These are phyloP conservation scores for Boletus patriciae DNA, from an alignment of 768 basidiomycete genomes.

Conservation along the genomic window DNA sequence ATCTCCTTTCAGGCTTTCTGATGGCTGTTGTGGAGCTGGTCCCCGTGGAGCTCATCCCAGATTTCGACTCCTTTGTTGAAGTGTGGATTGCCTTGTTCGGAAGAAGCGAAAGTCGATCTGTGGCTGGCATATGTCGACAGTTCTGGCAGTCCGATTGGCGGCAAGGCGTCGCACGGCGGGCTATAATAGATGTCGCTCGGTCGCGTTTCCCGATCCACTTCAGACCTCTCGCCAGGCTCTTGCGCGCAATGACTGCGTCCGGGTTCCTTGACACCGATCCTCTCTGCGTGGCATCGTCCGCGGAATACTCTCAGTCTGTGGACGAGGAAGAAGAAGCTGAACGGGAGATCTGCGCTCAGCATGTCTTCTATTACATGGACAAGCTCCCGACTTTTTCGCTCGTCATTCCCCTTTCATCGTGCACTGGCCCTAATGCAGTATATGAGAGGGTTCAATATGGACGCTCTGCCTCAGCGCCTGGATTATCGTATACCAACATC, in stretches of 20 bases:
- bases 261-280: slow-evolving; percentile 78
- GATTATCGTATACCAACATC: slow-evolving; percentile 62
- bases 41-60: slow-evolving; percentile 73
- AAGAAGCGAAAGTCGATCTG: slow-evolving; percentile 59
- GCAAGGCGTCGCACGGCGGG: slow-evolving; percentile 63
- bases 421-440: slow-evolving; percentile 65
- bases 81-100: slow-evolving; percentile 82
- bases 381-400: slow-evolving; percentile 73
- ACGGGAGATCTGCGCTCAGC: slow-evolving; percentile 58
- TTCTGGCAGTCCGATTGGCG: slow-evolving; percentile 84
- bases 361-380: slow-evolving; percentile 77
- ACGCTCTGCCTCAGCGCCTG: slow-evolving; percentile 44
- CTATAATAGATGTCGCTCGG: slow-evolving; percentile 79
- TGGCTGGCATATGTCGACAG: slow-evolving; percentile 70
- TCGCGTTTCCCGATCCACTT: slow-evolving; percentile 83
- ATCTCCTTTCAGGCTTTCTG: slow-evolving; percentile 57
- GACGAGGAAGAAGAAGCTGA: slow-evolving; percentile 44
- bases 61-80: slow-evolving; percentile 68
- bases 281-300: slow-evolving; percentile 45
- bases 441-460: slow-evolving; percentile 69
- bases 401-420: slow-evolving; percentile 60
- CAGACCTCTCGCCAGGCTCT: slow-evolving; percentile 63
- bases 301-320: slow-evolving; percentile 45
- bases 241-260: slow-evolving; percentile 73
- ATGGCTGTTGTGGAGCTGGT: slow-evolving; percentile 73